Base-by-base conservation (phyloP, 352 stramenopile genomes). In the Globisporangium abappressorium region DNA sequence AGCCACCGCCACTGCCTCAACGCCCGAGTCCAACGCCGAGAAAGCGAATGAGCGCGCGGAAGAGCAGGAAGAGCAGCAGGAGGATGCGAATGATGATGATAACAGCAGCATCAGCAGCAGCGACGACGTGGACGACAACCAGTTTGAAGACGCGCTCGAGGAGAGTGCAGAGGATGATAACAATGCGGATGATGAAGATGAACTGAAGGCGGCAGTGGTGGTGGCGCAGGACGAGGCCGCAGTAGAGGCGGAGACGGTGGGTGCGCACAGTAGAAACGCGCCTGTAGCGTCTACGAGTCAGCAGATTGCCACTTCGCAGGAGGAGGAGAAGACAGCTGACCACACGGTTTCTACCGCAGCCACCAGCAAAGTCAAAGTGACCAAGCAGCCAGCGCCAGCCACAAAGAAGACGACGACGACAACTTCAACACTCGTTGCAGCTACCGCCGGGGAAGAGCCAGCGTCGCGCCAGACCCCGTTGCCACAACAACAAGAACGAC, bases 101-200 rank as follows among this genome's bases (percentile, higher is more conserved):
- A n/a, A 12, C 20, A 51, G 0, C 43, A 51, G 18, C 26, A 43
- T 0, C 18, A 14, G 5, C 11, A 36, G 9, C 12, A 34, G 30
- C 22, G 38, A 54, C 12, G 49, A 65, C 9, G 28, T 33, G 22
- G 57, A 61, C 36, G 54, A 71, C 51, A 65, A 66, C 26, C 64
- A 69, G 54, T 71, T 71, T 24, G 33, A 66, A 43, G 66, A 71
- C 33, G 51, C 66, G 5, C 56, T 62, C 4, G 64, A 69, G 15
- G n/a, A 69, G 26, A 36, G 57, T 18, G 36, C 38, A 6, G 14
- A 5, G 22, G 2, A 15, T 24, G 33, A 18, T 15, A 12, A 14
- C 4, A 53, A 12, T 38, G 28, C 14, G 4, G 53, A 56, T 9
- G 63, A 63, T 12, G 26, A 59, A 20, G 20, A 56, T 6, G 58